phyloP scores from a whole-genome alignment of 345 rosid genomes.

The Salix arbutifolia region DNA sequence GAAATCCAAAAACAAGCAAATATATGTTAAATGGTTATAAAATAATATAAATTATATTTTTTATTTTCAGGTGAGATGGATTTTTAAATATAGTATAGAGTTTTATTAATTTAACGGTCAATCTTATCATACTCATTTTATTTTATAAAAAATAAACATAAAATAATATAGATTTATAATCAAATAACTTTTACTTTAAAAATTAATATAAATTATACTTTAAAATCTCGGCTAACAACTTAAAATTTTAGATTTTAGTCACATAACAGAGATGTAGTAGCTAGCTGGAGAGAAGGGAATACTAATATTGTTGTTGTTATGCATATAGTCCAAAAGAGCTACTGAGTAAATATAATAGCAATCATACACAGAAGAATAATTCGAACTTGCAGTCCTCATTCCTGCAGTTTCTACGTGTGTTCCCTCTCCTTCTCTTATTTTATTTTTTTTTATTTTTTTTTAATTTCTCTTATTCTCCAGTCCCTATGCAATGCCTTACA shows the following conservation, averaged over 20 bases:
- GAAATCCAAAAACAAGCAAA: neutral
- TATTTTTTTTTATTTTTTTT: neutral
- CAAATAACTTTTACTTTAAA: too few species aligned
- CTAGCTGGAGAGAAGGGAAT: neutral
- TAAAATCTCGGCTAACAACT: too few species aligned
- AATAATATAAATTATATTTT: too few species aligned
- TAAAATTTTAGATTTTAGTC: too few species aligned
- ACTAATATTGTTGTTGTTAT: neutral
- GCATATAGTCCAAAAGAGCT: constrained; percentile 26
- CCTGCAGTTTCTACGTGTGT: constrained; percentile 41
- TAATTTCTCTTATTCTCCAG: constrained; percentile 1
- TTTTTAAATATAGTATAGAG: too few species aligned
- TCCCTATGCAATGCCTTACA: constrained; percentile 19
- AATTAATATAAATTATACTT: too few species aligned
- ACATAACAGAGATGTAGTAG: neutral
- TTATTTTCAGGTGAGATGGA: too few species aligned
- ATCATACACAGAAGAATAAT: constrained; percentile 68
- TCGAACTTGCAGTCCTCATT: constrained; percentile 62
- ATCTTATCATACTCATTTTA: too few species aligned
- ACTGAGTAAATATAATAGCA: constrained; percentile 39
- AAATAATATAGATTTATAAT: too few species aligned
- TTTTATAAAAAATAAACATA: too few species aligned
- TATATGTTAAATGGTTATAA: neutral
- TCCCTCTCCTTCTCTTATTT: constrained; percentile 7
- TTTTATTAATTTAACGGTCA: too few species aligned